A percentile compares a stretch with the other conserved stretches of the same genome.
phyloP scores from a whole-genome alignment of 1,139 yeast species.

The Hyphopichia wangnamkhiaoensis region DNA sequence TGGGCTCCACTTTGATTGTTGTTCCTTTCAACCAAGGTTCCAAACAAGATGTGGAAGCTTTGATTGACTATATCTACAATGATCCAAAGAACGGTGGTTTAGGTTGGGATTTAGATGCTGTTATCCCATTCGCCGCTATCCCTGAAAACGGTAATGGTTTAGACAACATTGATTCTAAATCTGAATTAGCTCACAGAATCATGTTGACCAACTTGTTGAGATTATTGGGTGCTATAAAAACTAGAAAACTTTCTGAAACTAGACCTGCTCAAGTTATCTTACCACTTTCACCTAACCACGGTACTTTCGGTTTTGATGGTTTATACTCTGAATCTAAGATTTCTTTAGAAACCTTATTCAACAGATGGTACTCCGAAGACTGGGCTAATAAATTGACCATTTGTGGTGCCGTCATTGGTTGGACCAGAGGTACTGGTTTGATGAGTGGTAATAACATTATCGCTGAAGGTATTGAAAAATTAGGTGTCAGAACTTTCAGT shows the following conservation, averaged over 20 bases:
- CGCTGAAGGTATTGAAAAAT: conserved; percentile 94
- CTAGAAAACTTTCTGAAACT: conserved; percentile 83
- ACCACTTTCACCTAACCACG: conserved; percentile 98
- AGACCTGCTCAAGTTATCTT: conserved; percentile 97
- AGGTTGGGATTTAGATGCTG: conserved; percentile 96
- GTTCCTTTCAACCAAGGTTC: conserved; percentile 99
- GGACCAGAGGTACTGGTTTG: conserved; percentile 99
- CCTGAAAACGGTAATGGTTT: conserved; percentile 98
- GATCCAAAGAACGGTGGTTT: conserved; percentile 84
- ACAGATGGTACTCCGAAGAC: conserved; percentile 98
- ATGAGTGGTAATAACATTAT: conserved; percentile 96
- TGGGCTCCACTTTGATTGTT: conserved; percentile 88
- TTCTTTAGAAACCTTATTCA: conserved; percentile 91
- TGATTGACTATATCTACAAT: conserved; percentile 82
- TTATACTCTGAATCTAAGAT: conserved; percentile 96
- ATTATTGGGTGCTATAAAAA: conserved; percentile 86
- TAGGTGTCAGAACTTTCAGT: conserved; percentile 96
- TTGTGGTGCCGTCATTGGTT: conserved; percentile 98
- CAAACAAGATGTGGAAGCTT: conserved; percentile 85
- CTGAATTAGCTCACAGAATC: conserved; percentile 97
- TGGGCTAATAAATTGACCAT: conserved; percentile 94
- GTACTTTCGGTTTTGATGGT: conserved; percentile 98
- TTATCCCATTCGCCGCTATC: conserved; percentile 97
- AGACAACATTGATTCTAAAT: conserved; percentile 88
- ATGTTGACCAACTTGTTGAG: conserved; percentile 96